phyloP scores from a whole-genome alignment of 2,329 filamentous ascomycete species.

The Aureobasidium sp. region DNA sequence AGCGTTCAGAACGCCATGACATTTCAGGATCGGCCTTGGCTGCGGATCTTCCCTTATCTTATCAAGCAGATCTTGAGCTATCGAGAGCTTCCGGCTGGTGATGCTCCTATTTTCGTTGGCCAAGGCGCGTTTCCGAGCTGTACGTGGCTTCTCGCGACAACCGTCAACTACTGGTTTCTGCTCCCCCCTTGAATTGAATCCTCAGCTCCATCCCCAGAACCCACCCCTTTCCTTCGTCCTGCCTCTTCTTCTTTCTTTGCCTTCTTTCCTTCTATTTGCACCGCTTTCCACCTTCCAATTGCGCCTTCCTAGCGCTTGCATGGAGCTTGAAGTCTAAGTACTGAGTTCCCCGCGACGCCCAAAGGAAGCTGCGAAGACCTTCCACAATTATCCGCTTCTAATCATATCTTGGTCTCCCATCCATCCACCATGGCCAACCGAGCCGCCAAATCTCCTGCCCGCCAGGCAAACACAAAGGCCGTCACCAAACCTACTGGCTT shows the following conservation, averaged over 20 bases:
- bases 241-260: background rate
- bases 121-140: conserved; percentile 2
- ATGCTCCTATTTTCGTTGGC: conserved; percentile 1
- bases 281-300: background rate
- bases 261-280: background rate
- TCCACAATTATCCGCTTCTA: conserved; percentile 11
- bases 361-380: conserved; percentile 1
- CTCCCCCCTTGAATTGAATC: conserved; percentile 1
- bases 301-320: conserved; percentile 1
- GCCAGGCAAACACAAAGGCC: background rate
- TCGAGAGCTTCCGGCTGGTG: background rate
- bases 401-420: background rate
- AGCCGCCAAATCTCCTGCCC: conserved; percentile 15
- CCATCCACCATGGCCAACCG: conserved; percentile 9
- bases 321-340: conserved; percentile 12
- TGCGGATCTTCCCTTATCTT: conserved; percentile 7
- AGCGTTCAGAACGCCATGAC: background rate
- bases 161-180: background rate
- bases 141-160: conserved; percentile 3
- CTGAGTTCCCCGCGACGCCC: conserved; percentile 1
- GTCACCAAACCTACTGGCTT: conserved; percentile 43
- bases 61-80: background rate
- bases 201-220: background rate
- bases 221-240: background rate
- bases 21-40: background rate